Percentiles rank a stretch among this genome's conserved stretches.
Evolutionary conservation across 306 rosid genomes (phyloP).

Genomic region (Sphenostylis stenocarpa): DNA sequence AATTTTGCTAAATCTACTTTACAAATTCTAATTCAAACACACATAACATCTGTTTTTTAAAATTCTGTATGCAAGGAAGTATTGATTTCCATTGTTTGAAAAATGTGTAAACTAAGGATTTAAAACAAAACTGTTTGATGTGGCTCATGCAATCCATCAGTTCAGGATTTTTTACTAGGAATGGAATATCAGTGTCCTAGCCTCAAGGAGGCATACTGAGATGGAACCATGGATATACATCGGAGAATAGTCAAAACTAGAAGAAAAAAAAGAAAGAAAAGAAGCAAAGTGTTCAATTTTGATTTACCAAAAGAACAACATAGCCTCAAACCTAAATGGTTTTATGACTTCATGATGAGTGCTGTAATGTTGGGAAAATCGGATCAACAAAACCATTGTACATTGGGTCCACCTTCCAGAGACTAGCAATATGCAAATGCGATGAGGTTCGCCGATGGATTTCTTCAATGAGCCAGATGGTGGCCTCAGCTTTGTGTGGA

Average conservation of each 20-base stretch:
- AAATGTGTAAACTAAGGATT: neutral
- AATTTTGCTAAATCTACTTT: neutral
- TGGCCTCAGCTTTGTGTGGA: constrained; percentile 88
- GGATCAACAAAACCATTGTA: constrained; percentile 68
- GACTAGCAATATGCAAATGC: constrained; percentile 63
- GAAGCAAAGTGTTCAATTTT: constrained; percentile 6
- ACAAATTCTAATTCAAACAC: neutral
- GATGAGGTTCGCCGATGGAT: constrained; percentile 83
- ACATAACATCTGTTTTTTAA: neutral
- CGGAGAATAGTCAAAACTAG: neutral
- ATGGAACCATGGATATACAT: neutral
- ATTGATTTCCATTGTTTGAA: neutral
- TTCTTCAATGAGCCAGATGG: constrained; percentile 87
- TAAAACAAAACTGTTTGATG: neutral
- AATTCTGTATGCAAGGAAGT: neutral
- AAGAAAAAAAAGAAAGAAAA: constrained; percentile 13
- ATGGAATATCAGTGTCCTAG: neutral
- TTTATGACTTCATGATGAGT: constrained; percentile 40
- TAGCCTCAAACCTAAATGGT: constrained; percentile 25
- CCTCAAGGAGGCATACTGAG: neutral
- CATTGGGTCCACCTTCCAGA: constrained; percentile 73
- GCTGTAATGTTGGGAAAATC: constrained; percentile 59
- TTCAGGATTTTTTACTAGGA: constrained; percentile 12
- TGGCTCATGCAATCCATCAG: neutral
- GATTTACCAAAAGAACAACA: neutral